These are phyloP conservation scores for Candida succiphila DNA, from an alignment of 805 yeast genomes.

Conservation along the genomic window DNA sequence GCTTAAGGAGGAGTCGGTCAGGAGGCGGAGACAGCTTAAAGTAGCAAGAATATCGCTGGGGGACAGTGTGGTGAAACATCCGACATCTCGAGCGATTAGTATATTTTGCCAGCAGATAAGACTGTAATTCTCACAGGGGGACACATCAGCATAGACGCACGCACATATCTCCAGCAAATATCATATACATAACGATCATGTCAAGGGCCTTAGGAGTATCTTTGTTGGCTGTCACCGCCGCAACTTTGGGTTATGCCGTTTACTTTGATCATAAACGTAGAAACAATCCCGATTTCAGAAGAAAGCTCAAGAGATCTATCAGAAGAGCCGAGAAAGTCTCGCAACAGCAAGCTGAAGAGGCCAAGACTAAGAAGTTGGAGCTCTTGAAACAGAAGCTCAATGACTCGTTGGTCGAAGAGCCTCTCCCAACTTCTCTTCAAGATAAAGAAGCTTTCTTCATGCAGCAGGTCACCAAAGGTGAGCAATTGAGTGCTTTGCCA, in stretches of 20 bases:
- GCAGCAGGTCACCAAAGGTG: slow-evolving; percentile 78
- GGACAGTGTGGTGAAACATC: no score
- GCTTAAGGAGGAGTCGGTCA: no score
- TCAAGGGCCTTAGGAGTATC: slow-evolving; percentile 23
- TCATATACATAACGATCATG: no score
- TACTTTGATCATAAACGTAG: slow-evolving; percentile 94
- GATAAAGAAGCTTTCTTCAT: slow-evolving; percentile 76
- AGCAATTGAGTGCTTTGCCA: slow-evolving; percentile 58
- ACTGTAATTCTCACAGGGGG: no score
- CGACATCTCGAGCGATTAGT: no score
- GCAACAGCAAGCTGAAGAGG: slow-evolving; percentile 42
- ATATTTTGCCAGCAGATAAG: no score
- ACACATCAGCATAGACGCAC: no score
- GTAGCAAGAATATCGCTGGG: no score
- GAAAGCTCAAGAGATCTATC: slow-evolving; percentile 52
- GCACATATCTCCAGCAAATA: no score
- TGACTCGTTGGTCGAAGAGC: slow-evolving; percentile 57
- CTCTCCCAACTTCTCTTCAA: slow-evolving; percentile 59
- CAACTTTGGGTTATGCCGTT: slow-evolving; percentile 62
- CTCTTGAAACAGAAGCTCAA: slow-evolving; percentile 52
- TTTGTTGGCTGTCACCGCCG: slow-evolving; percentile 36
- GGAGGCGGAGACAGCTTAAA: no score
- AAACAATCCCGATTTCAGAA: slow-evolving; percentile 73
- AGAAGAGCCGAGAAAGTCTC: slow-evolving; percentile 51
- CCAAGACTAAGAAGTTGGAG: slow-evolving; percentile 50